Percentiles rank a stretch among this genome's conserved stretches.
Evolutionary conservation across 345 rosid species (phyloP).

Genomic region (Citrus glauca): DNA sequence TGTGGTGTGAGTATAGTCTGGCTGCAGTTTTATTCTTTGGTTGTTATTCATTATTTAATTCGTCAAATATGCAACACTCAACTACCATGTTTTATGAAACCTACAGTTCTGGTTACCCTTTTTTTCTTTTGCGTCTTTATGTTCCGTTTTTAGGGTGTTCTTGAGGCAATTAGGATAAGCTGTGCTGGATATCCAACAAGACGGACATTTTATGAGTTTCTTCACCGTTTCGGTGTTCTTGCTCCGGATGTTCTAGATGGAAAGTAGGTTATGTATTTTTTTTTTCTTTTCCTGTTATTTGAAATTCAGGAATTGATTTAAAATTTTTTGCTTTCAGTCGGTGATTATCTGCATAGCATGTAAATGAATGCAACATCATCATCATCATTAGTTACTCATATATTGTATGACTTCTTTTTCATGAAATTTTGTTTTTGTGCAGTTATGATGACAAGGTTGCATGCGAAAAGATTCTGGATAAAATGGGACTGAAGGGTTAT

Average conservation of each 20-base stretch:
- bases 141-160: slow-evolving; percentile 67
- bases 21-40: slow-evolving; percentile 4
- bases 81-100: slow-evolving; percentile 4
- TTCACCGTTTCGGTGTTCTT: slow-evolving; percentile 95
- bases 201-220: slow-evolving; percentile 92
- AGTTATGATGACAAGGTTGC: slow-evolving; percentile 94
- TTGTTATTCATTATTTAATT: slow-evolving; percentile 3
- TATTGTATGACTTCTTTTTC: slow-evolving; percentile 7
- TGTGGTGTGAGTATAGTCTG: slow-evolving; percentile 83
- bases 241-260: slow-evolving; percentile 95
- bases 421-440: slow-evolving; percentile 16
- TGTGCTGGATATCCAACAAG: slow-evolving; percentile 99
- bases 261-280: slow-evolving; percentile 45
- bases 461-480: slow-evolving; percentile 86
- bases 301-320: slow-evolving; percentile 1
- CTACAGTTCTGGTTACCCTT: slow-evolving; percentile 7
- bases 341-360: neutral
- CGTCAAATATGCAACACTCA: slow-evolving; percentile 1
- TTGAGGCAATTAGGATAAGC: slow-evolving; percentile 98
- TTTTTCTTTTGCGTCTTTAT: neutral
- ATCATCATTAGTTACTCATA: neutral
- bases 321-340: neutral
- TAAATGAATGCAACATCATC: neutral
- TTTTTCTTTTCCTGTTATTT: slow-evolving; percentile 2
- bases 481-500: slow-evolving; percentile 88